These are phyloP conservation scores for Luffa acutangula DNA, from an alignment of 306 rosid genomes.

Conservation along the genomic window DNA sequence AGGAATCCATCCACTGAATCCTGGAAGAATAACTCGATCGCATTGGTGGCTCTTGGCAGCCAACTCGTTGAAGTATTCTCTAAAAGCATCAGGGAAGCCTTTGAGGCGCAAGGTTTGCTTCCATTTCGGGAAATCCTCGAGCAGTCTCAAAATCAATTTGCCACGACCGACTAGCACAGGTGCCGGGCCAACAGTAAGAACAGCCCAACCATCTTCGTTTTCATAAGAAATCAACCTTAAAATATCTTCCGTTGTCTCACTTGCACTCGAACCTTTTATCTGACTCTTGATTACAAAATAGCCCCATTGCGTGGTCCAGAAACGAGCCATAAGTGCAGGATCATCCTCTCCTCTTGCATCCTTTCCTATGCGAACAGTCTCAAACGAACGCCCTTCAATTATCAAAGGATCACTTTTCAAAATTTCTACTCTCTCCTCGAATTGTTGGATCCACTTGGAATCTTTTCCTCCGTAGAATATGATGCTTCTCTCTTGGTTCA, in stretches of 20 bases:
- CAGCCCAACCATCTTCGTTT: neutral
- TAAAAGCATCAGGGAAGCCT: slow-evolving; percentile 18
- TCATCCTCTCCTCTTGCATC: neutral
- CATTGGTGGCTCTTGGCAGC: neutral
- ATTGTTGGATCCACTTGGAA: neutral
- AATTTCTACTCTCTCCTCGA: neutral
- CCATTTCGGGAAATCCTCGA: neutral
- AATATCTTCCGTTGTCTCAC: neutral
- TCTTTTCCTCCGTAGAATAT: slow-evolving; percentile 3
- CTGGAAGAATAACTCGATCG: neutral
- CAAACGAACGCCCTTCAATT: slow-evolving; percentile 2
- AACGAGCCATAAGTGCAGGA: neutral
- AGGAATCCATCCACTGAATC: slow-evolving; percentile 21
- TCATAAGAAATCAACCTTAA: neutral
- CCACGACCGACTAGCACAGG: slow-evolving; percentile 21
- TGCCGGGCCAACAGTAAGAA: neutral
- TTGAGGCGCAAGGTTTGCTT: neutral
- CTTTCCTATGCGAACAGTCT: neutral
- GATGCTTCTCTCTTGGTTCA: slow-evolving; percentile 2
- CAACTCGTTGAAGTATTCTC: slow-evolving; percentile 12
- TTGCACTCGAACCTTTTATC: neutral
- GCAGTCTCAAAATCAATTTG: neutral
- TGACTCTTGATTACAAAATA: neutral
- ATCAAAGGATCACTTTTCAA: neutral
- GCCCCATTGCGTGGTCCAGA: slow-evolving; percentile 4